Conservation (phyloP, 148 eudicot species). For the Diospyros kaki region DNA sequence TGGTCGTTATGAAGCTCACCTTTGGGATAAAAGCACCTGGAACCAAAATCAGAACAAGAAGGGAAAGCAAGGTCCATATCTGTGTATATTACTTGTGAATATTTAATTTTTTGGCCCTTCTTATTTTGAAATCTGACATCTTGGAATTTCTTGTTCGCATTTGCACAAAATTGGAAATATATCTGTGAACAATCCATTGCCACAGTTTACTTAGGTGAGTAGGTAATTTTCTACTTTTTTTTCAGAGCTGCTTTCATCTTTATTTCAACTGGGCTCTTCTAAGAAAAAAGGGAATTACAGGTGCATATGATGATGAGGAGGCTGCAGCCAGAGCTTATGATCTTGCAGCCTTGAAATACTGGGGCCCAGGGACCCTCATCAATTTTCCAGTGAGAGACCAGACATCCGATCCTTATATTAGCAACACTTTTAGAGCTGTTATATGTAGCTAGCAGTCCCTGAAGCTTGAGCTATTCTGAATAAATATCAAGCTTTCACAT, state of each 20-base stretch:
- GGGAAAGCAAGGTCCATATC: constrained; percentile 81
- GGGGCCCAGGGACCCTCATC: constrained; percentile 99
- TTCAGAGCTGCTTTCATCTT: not conserved
- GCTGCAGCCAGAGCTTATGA: constrained; percentile 99
- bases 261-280: not conserved
- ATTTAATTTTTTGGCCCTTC: not conserved
- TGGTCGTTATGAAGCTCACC: constrained; percentile 99
- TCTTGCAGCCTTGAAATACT: constrained; percentile 97
- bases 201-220: constrained; percentile 96
- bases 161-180: constrained; percentile 27
- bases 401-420: not conserved
- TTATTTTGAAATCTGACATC: constrained; percentile 23
- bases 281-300: constrained; percentile 27
- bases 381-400: constrained; percentile 83
- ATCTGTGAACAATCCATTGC: constrained; percentile 16
- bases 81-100: not conserved
- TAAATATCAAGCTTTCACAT: not conserved
- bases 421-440: not conserved
- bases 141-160: constrained; percentile 6
- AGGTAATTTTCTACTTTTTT: not conserved
- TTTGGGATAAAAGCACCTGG: constrained; percentile 99
- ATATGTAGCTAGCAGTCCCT: not conserved
- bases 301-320: constrained; percentile 99
- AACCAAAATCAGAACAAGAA: constrained; percentile 97
- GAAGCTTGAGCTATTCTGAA: not conserved